phyloP scores from a whole-genome alignment of 495 filamentous ascomycete genomes.

The Neurospora tetrasperma region DNA sequence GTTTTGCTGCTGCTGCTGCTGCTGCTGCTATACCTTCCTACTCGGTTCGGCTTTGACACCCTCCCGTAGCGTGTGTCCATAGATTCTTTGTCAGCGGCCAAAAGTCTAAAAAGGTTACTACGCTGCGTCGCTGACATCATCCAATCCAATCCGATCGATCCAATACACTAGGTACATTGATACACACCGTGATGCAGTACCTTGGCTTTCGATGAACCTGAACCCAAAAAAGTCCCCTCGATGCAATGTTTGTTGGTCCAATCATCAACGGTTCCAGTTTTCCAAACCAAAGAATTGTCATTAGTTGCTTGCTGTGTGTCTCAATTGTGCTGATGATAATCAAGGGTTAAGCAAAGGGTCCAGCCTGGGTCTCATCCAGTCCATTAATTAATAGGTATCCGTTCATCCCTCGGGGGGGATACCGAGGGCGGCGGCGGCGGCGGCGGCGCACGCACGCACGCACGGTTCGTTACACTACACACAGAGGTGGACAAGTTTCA shows the following conservation, averaged over 20 bases:
- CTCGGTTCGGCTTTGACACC: neutral
- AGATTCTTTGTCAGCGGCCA: neutral
- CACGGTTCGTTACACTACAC: neutral
- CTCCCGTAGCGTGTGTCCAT: neutral
- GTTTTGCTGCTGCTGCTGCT: neutral
- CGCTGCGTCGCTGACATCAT: neutral
- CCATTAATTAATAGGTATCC: neutral
- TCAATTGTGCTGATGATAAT: neutral
- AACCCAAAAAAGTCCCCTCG: neutral
- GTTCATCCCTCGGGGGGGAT: neutral
- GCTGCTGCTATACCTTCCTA: too few species aligned
- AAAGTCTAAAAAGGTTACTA: neutral
- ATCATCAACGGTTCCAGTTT: neutral
- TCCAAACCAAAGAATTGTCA: neutral
- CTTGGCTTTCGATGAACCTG: too few species aligned
- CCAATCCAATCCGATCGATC: neutral
- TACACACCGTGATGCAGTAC: too few species aligned
- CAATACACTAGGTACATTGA: neutral
- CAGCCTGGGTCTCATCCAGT: neutral
- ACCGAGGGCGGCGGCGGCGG: neutral
- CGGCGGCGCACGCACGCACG: neutral
- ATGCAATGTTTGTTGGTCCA: neutral
- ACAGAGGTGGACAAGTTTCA: neutral
- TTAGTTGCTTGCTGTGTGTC: neutral
- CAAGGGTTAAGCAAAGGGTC: neutral